phyloP scores from a whole-genome alignment of 1,139 yeast species.

The Nakaseomyces kungkrabaensis region DNA sequence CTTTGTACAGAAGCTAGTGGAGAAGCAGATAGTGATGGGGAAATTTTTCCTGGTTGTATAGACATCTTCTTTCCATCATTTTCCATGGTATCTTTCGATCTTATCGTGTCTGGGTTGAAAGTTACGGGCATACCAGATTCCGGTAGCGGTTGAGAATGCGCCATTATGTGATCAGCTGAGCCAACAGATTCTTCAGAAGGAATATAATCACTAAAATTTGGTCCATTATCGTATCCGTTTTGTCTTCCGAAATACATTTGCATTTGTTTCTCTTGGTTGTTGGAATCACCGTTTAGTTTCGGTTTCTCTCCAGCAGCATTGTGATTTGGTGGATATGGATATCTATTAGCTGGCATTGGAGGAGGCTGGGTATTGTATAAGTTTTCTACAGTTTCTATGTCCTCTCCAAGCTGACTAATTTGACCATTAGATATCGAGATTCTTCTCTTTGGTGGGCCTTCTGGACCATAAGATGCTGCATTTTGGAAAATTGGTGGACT shows the following conservation, averaged over 20 bases:
- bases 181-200: not conserved
- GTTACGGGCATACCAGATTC: not conserved
- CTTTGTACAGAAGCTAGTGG: not conserved
- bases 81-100: not conserved
- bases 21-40: slow-evolving; percentile 1
- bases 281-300: not conserved
- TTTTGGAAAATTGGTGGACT: slow-evolving; percentile 58
- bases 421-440: slow-evolving; percentile 75
- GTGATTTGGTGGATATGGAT: not conserved
- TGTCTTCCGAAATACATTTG: slow-evolving; percentile 1
- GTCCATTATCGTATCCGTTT: not conserved
- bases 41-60: not conserved
- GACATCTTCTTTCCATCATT: not conserved
- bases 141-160: slow-evolving; percentile 1
- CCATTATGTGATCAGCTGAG: not conserved
- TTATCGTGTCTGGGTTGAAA: not conserved
- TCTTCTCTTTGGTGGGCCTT: slow-evolving; percentile 41
- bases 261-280: slow-evolving; percentile 1
- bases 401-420: slow-evolving; percentile 54
- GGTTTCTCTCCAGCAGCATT: not conserved
- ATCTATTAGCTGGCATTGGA: slow-evolving; percentile 22
- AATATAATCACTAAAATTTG: not conserved
- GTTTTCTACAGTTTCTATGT: slow-evolving; percentile 26
- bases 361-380: slow-evolving; percentile 31
- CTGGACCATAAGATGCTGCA: slow-evolving; percentile 33